Base-by-base conservation (phyloP, 768 basidiomycete species). In the Suillus luteus region DNA sequence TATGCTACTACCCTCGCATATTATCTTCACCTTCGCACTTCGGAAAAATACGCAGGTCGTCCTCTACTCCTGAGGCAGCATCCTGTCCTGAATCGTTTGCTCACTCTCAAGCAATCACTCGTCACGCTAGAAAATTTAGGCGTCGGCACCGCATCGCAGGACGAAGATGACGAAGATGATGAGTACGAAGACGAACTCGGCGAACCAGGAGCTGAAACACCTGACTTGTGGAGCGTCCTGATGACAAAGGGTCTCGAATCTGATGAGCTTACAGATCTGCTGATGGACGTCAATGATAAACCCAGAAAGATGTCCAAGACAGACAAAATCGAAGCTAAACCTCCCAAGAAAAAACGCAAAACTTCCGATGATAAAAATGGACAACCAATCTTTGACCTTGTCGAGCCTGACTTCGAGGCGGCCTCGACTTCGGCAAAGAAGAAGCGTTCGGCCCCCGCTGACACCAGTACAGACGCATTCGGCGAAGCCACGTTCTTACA, bases 1-100 rank as follows among this genome's bases (percentile, higher is more conserved):
- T 99, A 99, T 72, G 83, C 92, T 22, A 92, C 95, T 1, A 89
- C 88, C 2, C 87, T 99, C 52, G 92, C 95, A 1, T 98, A 95
- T 78, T 98, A 96, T 78, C 79, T 99, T 46, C 87, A 95, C 74
- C 82, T 99, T n/a, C 86, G 92, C 19, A 81, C 91, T 27, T 83
- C 83, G 46, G 80, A 85, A 65, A 85, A 90, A 76, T 87, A 88
- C 72, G 80, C 84, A 8, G 80, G 81, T 61, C 83, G 81, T 41
- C 90, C 85, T 11, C 82, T 85, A 64, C 82, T 84, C 44, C 82
- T 93, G 62, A 86, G 84, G 71, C 76, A 80, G 17, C 90, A 89
- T 71, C 90, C 92, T 5, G 87, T 95, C 68, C 81, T 93, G 63
- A 77, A 80, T 37, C 90, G 95, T 11, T 83, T 98, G 3, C 80